Conservation (phyloP, 2,329 filamentous ascomycete genomes). For the Alternaria rosae region DNA sequence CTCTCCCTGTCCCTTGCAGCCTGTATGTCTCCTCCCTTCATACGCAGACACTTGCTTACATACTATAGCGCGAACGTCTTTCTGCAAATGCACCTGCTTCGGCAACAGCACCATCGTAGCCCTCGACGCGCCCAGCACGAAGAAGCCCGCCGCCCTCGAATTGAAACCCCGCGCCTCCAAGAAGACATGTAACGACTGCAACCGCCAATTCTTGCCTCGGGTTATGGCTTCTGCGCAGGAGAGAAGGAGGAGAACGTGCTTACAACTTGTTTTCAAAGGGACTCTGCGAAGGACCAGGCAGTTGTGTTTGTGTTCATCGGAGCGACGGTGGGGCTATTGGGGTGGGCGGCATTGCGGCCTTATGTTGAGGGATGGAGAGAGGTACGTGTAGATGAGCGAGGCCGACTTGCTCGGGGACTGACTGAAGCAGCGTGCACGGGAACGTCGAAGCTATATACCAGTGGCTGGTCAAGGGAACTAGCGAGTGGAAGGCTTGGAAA, state of each 20-base stretch:
- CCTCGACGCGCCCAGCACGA: constrained; percentile 57
- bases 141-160: constrained; percentile 31
- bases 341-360: constrained; percentile 67
- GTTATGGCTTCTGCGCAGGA: constrained; percentile 67
- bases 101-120: constrained; percentile 73
- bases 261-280: constrained; percentile 72
- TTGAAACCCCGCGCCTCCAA: constrained; percentile 39
- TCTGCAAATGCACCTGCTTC: constrained; percentile 77
- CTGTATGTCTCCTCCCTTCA: constrained; percentile 44
- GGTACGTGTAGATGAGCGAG: constrained; percentile 45
- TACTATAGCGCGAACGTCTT: constrained; percentile 63
- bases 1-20: constrained; percentile 53
- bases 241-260: constrained; percentile 70
- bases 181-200: constrained; percentile 71
- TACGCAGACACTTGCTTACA: background rate
- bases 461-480: constrained; percentile 50
- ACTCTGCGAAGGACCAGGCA: constrained; percentile 71
- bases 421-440: constrained; percentile 52
- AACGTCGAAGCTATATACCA: constrained; percentile 61
- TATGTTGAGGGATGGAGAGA: constrained; percentile 65
- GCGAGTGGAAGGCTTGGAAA: background rate
- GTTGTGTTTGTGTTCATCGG: constrained; percentile 72
- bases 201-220: constrained; percentile 70
- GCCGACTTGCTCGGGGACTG: background rate
- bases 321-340: constrained; percentile 66